These are phyloP conservation scores for Papiliotrema laurentii DNA, from an alignment of 1,284 basidiomycete genomes.

Conservation along the genomic window DNA sequence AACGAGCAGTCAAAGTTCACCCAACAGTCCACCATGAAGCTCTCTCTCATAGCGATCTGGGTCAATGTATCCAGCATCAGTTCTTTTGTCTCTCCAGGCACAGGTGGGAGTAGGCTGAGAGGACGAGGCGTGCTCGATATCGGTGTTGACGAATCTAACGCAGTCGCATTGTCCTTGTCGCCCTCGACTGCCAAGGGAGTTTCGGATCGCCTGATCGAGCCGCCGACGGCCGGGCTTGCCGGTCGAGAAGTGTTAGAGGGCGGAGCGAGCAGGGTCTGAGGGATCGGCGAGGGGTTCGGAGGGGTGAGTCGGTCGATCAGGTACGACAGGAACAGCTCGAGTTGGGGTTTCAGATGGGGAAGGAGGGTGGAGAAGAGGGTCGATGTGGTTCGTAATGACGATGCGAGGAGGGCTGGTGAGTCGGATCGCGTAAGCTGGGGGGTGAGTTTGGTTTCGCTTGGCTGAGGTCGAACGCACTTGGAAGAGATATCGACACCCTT, in stretches of 20 bases:
- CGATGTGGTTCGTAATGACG: slow-evolving; percentile 77
- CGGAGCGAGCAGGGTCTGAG: slow-evolving; percentile 23
- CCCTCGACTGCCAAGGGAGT: slow-evolving; percentile 1
- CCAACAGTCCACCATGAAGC: slow-evolving; percentile 91
- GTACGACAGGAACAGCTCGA: slow-evolving; percentile 91
- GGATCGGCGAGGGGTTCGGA: slow-evolving; percentile 46
- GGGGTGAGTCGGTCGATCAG: slow-evolving; percentile 82
- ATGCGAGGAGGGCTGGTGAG: slow-evolving; percentile 70
- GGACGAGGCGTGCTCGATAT: slow-evolving; percentile 31
- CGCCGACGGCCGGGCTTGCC: slow-evolving; percentile 59
- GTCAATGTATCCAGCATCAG: slow-evolving; percentile 83
- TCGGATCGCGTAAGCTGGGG: slow-evolving; percentile 83
- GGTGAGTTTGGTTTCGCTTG: not conserved
- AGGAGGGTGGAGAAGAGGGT: slow-evolving; percentile 87
- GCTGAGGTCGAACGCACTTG: slow-evolving; percentile 30
- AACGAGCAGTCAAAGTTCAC: slow-evolving; percentile 96
- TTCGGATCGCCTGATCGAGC: slow-evolving; percentile 1
- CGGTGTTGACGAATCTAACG: slow-evolving; percentile 8
- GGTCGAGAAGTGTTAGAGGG: slow-evolving; percentile 50
- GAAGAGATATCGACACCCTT: slow-evolving; percentile 94
- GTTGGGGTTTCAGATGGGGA: slow-evolving; percentile 86
- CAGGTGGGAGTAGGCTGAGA: slow-evolving; percentile 52
- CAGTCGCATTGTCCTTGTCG: slow-evolving; percentile 3
- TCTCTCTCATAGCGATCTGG: slow-evolving; percentile 65
- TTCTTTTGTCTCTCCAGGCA: slow-evolving; percentile 82